Conservation (phyloP, 352 stramenopile species). For the Phytophthora brassicae region DNA sequence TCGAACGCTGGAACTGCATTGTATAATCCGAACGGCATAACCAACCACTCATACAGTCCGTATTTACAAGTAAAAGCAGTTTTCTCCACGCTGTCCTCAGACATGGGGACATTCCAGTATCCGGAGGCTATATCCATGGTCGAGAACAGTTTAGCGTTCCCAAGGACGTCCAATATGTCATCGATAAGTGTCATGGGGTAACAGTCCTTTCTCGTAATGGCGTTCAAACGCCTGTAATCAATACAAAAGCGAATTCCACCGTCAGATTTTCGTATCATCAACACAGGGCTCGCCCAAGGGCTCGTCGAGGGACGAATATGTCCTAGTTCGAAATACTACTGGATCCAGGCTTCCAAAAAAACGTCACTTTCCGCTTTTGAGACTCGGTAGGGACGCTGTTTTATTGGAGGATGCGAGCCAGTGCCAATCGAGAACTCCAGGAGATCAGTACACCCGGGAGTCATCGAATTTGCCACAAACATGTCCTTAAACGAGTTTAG, state of each 20-base stretch:
- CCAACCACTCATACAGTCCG: background rate
- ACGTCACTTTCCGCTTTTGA: background rate
- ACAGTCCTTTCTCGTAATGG: constrained; percentile 12
- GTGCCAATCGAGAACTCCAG: no score
- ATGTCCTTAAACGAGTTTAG: no score
- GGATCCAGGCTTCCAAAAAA: background rate
- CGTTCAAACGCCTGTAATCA: constrained; percentile 12
- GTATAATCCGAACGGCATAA: background rate
- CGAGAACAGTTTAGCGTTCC: constrained; percentile 4
- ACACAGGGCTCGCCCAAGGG: constrained; percentile 4
- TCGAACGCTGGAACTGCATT: background rate
- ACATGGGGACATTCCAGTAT: background rate
- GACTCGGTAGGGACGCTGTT: background rate
- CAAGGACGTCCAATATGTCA: constrained; percentile 12
- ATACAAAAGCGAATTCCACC: constrained; percentile 19
- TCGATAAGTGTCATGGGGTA: constrained; percentile 15
- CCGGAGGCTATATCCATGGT: background rate
- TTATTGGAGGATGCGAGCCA: no score
- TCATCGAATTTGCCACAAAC: no score
- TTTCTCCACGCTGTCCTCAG: background rate
- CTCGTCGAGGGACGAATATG: constrained; percentile 1
- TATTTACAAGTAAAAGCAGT: background rate
- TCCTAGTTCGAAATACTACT: background rate
- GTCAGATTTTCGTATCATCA: constrained; percentile 15
- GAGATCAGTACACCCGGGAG: no score